Evolutionary conservation across 345 rosid genomes (phyloP).

Genomic region (Corchorus capsularis): DNA sequence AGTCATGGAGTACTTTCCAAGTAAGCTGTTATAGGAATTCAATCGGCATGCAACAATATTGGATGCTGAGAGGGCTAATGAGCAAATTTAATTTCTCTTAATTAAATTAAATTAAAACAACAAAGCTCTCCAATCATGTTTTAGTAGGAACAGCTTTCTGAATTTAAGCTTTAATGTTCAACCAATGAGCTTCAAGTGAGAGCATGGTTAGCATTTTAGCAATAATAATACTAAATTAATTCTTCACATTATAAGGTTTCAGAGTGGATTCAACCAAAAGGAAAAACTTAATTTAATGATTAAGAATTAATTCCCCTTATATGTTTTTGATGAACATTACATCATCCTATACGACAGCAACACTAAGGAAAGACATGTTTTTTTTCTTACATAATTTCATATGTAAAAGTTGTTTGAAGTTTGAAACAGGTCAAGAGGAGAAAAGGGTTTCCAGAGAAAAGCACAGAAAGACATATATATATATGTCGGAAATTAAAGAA

Average conservation of each 20-base stretch:
- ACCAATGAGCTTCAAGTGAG: constrained; percentile 20
- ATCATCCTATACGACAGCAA: constrained; percentile 31
- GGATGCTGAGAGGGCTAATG: constrained; percentile 3
- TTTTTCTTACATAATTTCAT: neutral
- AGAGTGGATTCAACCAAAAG: constrained; percentile 18
- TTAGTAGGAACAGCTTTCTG: neutral
- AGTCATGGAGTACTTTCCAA: neutral
- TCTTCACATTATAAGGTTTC: constrained; percentile 6
- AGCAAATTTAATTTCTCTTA: neutral
- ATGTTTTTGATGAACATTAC: constrained; percentile 21
- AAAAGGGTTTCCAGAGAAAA: neutral
- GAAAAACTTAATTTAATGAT: neutral
- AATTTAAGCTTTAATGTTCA: neutral
- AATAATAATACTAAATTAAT: neutral
- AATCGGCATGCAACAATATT: constrained; percentile 3
- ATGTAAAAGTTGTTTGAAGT: neutral
- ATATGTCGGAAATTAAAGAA: neutral
- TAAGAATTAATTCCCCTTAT: neutral
- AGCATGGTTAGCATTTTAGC: constrained; percentile 3
- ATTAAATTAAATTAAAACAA: neutral
- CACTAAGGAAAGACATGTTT: neutral
- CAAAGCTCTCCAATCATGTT: neutral
- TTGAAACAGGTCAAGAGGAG: neutral
- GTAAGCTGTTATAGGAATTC: constrained; percentile 1
- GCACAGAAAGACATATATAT: neutral